These are phyloP conservation scores for Monosporascus sp. DNA, from an alignment of 2,329 filamentous ascomycete genomes.

Conservation along the genomic window DNA sequence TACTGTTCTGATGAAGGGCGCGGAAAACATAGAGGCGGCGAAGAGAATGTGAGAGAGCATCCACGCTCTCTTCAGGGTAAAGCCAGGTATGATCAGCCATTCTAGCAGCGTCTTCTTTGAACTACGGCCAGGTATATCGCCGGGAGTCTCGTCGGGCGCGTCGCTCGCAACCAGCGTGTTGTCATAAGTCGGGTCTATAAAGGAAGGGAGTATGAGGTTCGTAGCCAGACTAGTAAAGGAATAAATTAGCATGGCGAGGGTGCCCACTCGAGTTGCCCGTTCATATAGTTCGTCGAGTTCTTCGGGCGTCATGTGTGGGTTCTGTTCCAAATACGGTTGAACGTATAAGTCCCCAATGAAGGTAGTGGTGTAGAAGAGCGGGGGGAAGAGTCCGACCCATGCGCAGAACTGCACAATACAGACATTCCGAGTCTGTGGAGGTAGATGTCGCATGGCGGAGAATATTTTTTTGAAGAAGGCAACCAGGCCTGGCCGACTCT, in stretches of 20 bases:
- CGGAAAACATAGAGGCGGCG: slow-evolving; percentile 73
- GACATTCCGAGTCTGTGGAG: slow-evolving; percentile 75
- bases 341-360: slow-evolving; percentile 93
- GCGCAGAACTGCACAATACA: slow-evolving; percentile 80
- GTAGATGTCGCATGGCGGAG: slow-evolving; percentile 70
- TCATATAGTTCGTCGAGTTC: slow-evolving; percentile 81
- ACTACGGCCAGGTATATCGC: slow-evolving; percentile 25
- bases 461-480: slow-evolving; percentile 77
- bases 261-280: slow-evolving; percentile 77
- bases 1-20: slow-evolving; percentile 70
- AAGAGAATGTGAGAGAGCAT: slow-evolving; percentile 81
- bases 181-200: slow-evolving; percentile 77
- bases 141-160: slow-evolving; percentile 27
- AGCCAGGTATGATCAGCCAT: slow-evolving; percentile 67
- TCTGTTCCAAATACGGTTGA: slow-evolving; percentile 69
- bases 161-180: slow-evolving; percentile 29
- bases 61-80: slow-evolving; percentile 88
- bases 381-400: slow-evolving; percentile 94
- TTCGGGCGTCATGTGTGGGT: slow-evolving; percentile 70
- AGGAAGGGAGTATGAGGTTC: slow-evolving; percentile 78
- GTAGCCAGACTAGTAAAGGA: slow-evolving; percentile 77
- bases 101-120: slow-evolving; percentile 43
- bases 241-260: slow-evolving; percentile 83
- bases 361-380: slow-evolving; percentile 91
- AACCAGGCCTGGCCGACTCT: slow-evolving; percentile 60